Percentiles rank a stretch among this genome's conserved stretches.
phyloP scores from a whole-genome alignment of 2,329 filamentous ascomycete genomes.

The Arthrinium phaeospermum region DNA sequence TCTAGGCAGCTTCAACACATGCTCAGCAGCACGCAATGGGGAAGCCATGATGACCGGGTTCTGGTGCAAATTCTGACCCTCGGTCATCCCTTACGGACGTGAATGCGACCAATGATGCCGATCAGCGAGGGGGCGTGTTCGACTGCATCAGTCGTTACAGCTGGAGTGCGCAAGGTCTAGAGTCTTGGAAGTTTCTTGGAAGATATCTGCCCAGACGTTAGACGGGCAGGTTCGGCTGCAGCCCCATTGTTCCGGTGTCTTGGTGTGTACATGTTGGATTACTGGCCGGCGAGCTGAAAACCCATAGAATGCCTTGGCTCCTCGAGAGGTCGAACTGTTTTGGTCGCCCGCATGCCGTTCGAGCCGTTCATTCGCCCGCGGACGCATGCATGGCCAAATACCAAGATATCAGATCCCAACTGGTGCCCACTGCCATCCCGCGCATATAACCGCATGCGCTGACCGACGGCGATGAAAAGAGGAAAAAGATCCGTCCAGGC shows the following conservation, averaged over 20 bases:
- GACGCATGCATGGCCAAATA: not conserved
- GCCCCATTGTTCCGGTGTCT: not conserved
- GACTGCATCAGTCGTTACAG: not conserved
- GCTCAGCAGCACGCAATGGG: not conserved
- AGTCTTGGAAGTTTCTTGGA: conserved; percentile 11
- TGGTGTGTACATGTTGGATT: not conserved
- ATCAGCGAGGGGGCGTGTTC: conserved; percentile 1
- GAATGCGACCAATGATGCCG: not conserved
- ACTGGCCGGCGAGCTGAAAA: not conserved
- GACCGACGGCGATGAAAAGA: not conserved
- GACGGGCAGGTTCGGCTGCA: not conserved
- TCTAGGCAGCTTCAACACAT: not conserved
- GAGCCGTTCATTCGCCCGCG: not conserved
- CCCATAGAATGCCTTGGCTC: not conserved
- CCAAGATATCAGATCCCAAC: not conserved
- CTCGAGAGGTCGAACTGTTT: not conserved
- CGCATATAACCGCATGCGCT: not conserved
- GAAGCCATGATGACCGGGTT: not conserved
- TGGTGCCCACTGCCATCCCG: not conserved
- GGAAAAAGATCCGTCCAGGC: not conserved
- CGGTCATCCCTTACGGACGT: not conserved
- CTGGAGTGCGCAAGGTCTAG: not conserved
- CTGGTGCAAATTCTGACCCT: not conserved
- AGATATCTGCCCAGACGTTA: conserved; percentile 6
- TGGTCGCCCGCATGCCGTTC: not conserved